These are phyloP conservation scores for Tympanopsis confertula DNA, from an alignment of 2,329 filamentous ascomycete genomes.

Conservation along the genomic window DNA sequence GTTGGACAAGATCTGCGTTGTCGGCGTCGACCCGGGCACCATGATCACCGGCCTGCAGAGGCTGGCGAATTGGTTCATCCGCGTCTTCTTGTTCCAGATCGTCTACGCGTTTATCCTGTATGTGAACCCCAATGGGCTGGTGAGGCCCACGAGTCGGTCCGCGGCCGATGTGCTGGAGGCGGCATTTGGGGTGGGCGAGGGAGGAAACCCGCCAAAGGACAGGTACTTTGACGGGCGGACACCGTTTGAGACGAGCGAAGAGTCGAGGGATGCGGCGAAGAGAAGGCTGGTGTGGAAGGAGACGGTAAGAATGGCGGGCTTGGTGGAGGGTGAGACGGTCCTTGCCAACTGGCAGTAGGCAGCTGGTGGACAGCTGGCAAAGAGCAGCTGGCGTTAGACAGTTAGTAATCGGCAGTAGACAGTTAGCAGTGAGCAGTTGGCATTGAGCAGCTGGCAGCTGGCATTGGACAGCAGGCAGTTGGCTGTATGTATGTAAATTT, in stretches of 20 bases:
- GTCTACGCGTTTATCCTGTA: constrained; percentile 11
- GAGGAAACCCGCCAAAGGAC: constrained; percentile 13
- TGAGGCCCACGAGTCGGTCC: constrained; percentile 17
- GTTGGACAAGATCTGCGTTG: constrained; percentile 19
- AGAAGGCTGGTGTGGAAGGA: constrained; percentile 17
- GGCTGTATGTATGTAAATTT: too few species aligned
- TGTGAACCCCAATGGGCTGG: constrained; percentile 15
- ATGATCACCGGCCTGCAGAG: constrained; percentile 18
- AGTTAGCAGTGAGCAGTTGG: too few species aligned
- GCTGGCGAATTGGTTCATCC: constrained; percentile 11
- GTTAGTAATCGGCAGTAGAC: too few species aligned
- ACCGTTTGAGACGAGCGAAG: constrained; percentile 12
- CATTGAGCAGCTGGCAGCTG: too few species aligned
- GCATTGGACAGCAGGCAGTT: too few species aligned
- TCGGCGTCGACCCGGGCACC: constrained; percentile 24
- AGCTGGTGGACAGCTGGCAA: too few species aligned
- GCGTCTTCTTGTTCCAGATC: constrained; percentile 10
- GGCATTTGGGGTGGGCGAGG: constrained; percentile 14
- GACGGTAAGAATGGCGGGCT: constrained; percentile 10
- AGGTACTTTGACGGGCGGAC: constrained; percentile 21
- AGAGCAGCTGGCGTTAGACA: too few species aligned
- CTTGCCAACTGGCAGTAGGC: constrained; percentile 12
- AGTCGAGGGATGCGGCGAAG: constrained; percentile 16
- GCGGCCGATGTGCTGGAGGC: constrained; percentile 17
- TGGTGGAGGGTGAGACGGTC: constrained; percentile 15